These are phyloP conservation scores for Colletotrichum spaethianum DNA, from an alignment of 2,329 filamentous ascomycete genomes.

Conservation along the genomic window DNA sequence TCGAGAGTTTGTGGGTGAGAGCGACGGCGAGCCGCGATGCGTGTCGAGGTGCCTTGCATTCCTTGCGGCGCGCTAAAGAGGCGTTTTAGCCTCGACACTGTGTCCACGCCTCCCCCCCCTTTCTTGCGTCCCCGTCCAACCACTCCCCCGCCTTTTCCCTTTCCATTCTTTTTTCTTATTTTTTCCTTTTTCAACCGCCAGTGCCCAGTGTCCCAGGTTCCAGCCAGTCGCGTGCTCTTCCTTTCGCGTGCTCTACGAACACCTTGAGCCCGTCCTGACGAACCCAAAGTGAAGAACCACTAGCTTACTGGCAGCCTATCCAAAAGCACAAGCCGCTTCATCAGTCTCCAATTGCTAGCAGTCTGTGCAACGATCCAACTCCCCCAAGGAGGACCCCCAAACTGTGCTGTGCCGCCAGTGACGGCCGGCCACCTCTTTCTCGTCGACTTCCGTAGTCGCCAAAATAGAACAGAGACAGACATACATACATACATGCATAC, in stretches of 20 bases:
- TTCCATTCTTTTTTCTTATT: constrained; percentile 1
- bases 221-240: constrained; percentile 35
- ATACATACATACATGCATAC: too few species aligned
- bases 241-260: constrained; percentile 26
- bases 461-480: neutral
- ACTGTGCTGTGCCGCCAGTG: constrained; percentile 1
- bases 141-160: constrained; percentile 3
- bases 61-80: constrained; percentile 33
- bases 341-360: constrained; percentile 19
- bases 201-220: constrained; percentile 34
- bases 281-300: neutral
- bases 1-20: neutral
- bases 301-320: constrained; percentile 6
- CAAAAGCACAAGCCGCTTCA: constrained; percentile 26
- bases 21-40: constrained; percentile 11
- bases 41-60: constrained; percentile 38
- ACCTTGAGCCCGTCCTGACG: neutral
- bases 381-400: constrained; percentile 8
- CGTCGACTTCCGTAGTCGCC: neutral
- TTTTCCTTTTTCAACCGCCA: constrained; percentile 8
- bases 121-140: neutral
- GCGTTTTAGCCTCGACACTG: constrained; percentile 34
- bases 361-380: constrained; percentile 35
- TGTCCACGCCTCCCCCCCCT: constrained; percentile 18
- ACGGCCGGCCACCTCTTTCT: neutral